Base-by-base conservation (phyloP, 495 filamentous ascomycete genomes). In the Opeltia flavorubescens region DNA sequence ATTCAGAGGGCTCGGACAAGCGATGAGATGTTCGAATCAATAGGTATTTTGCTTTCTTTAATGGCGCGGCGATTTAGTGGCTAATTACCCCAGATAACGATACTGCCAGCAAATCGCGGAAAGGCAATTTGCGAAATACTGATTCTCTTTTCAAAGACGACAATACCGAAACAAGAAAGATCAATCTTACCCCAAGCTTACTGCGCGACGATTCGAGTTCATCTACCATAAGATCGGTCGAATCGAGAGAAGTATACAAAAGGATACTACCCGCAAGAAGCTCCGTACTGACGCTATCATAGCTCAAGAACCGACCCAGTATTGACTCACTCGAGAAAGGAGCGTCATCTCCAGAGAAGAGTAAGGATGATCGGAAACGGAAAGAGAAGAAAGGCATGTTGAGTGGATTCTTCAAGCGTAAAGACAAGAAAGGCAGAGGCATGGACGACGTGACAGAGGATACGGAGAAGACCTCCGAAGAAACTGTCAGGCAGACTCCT, bases 121-220 rank as follows among this genome's bases (percentile, higher is more conserved):
- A 89, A 59, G 87, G 86, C 25, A 88, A 81, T 34, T 70, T 94
- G 18, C 75, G 89, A 47, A 89, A 89, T 57, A 87, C 84, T 11
- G 88, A 95, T 59, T 93, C 86, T 11, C 95, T 98, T 69, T 95
- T 94, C 72, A 93, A 88, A 62, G 91, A 96, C 50, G 91, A 98
- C 53, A 84, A 78, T 25, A 80, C 83, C 29, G 93, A 95, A 58
- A 95, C 91, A 1, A 84, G 89, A 63, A 99, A 99, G 68, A 95
- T 99, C 50, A 94, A 88, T 2, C 71, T 99, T 26, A 99, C 91
- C 0, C 91, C 91, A 11, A 94, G 89, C 50, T 69, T 99, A n/a
- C 70, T 96, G 30, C 78, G 91, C 13, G 89, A 96, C 49, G 89
- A 95, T 53, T 71, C 70, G 1, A 70, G 64, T 44, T 69, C 66